phyloP scores from a whole-genome alignment of 2,329 filamentous ascomycete species.

The Monosporascus sp. region DNA sequence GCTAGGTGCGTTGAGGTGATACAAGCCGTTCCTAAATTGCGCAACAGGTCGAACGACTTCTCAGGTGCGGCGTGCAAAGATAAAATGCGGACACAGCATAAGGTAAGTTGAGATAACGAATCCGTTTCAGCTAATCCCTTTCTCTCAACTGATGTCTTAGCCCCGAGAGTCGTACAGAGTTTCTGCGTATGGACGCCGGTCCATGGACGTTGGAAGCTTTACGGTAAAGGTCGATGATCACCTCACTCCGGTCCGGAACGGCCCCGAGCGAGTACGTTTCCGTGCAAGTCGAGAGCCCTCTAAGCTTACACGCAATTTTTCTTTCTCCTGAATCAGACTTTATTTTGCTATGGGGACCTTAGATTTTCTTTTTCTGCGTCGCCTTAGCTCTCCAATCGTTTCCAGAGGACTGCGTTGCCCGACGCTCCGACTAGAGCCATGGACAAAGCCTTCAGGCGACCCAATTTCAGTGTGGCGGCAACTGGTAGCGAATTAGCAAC shows the following conservation, averaged over 20 bases:
- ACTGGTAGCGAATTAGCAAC: not conserved
- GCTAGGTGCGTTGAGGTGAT: not conserved
- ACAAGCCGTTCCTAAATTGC: too few species aligned
- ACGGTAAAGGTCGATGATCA: not conserved
- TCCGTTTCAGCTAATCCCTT: too few species aligned
- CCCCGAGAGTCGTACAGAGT: too few species aligned
- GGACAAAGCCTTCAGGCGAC: not conserved
- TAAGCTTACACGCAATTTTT: not conserved
- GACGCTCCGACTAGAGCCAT: not conserved
- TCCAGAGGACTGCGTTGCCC: not conserved
- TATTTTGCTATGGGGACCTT: not conserved
- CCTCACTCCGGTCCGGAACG: not conserved
- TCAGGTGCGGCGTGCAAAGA: too few species aligned
- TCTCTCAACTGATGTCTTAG: too few species aligned
- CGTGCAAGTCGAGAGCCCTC: not conserved
- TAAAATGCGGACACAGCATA: too few species aligned
- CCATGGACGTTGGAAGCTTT: too few species aligned
- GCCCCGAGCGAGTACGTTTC: not conserved
- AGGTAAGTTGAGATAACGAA: too few species aligned
- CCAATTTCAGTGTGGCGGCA: not conserved
- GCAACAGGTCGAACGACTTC: too few species aligned
- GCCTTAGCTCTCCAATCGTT: not conserved
- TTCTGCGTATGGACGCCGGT: too few species aligned
- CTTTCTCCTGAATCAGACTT: too few species aligned
- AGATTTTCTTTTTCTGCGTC: not conserved